Conservation (phyloP, 1,284 basidiomycete species). For the Ustilago cynodontis region DNA sequence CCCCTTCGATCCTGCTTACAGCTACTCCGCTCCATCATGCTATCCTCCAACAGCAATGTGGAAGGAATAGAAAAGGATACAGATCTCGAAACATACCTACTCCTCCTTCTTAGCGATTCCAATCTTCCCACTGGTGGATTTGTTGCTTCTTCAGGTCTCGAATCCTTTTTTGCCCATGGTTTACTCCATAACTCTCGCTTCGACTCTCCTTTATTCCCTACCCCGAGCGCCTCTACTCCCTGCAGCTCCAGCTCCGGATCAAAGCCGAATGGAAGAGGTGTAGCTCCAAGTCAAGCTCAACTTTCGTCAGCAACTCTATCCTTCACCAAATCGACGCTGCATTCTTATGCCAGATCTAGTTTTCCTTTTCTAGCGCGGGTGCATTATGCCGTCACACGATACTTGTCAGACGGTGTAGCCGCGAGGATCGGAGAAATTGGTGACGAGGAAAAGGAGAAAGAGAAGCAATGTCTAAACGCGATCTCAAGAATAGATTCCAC, state of each 20-base stretch:
- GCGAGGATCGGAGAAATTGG: slow-evolving; percentile 4
- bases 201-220: neutral
- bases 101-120: slow-evolving; percentile 65
- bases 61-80: slow-evolving; percentile 19
- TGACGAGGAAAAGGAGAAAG: neutral
- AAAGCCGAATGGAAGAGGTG: neutral
- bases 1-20: too few relatives aligned
- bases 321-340: slow-evolving; percentile 80
- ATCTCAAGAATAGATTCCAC: slow-evolving; percentile 76
- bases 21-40: neutral
- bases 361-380: slow-evolving; percentile 80
- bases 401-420: slow-evolving; percentile 19
- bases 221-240: slow-evolving; percentile 1
- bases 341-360: slow-evolving; percentile 80
- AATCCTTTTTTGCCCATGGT: slow-evolving; percentile 89
- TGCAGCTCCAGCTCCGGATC: neutral
- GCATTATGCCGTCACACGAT: slow-evolving; percentile 27
- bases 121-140: slow-evolving; percentile 78
- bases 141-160: slow-evolving; percentile 90
- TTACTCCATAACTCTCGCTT: slow-evolving; percentile 71
- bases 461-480: slow-evolving; percentile 21
- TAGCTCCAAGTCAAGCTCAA: slow-evolving; percentile 44
- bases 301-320: slow-evolving; percentile 63
- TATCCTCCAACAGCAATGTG: neutral
- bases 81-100: slow-evolving; percentile 56